Base-by-base conservation (phyloP, 306 rosid genomes). In the Quercus aquifolioides region DNA sequence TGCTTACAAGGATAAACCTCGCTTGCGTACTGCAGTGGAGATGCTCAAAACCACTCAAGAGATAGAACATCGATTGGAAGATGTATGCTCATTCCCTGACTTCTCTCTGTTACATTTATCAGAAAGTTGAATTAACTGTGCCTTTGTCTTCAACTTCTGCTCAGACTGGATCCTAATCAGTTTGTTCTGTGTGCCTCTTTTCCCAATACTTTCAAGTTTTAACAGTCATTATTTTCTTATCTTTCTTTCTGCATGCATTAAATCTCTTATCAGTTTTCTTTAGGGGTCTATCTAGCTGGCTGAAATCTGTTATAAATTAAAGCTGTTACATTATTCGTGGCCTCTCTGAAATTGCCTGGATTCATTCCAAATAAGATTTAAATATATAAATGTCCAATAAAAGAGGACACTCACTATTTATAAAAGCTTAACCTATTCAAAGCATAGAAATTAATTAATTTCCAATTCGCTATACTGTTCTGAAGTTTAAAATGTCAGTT, bases 1-100 rank as follows among this genome's bases (percentile, higher is more conserved):
- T 76, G 92, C 89, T 58, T 93, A 95, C 90, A 89, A 86, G 87
- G 94, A 90, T 84, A 95, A 86, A 74, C 99, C 98, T 0, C 99
- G 99, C 28, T 83, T 95, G 80, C 60, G 70, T 79, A 95, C 88
- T 69, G 98, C 96, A 1, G 64, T 93, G 54, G 97, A 91, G 84
- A 73, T 95, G 91, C 91, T 95, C 55, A 90, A 46, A 81, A 90
- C 91, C 69, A 93, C 97, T 6, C 82, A 93, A 86, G 99, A 93
- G 80, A 90, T 95, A 77, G 99, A 86, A 76, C 84, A 65, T 59
- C 86, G 86, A 52, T 63, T 91, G 87, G 69, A 78, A 71, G 88
- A 91, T 76, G 99, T 92, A 88, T 35, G 91, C 64, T 30, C 31
- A 52, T 73, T 69, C 79, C 60, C 54, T 59, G 55, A 69, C 76